Evolutionary conservation across 306 rosid genomes (phyloP).

Genomic region (Castanea sativa): DNA sequence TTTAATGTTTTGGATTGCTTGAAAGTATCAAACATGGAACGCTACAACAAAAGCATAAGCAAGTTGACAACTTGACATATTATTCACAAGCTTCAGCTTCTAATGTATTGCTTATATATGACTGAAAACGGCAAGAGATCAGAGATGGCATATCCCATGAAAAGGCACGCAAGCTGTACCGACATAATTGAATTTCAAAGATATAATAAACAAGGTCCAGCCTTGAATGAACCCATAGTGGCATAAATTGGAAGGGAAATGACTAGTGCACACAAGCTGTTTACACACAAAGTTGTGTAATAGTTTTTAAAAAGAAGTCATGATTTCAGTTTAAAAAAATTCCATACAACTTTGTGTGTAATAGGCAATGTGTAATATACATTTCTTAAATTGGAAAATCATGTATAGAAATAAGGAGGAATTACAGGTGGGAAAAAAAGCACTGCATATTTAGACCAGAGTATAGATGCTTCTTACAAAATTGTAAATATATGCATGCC

Average conservation of each 20-base stretch:
- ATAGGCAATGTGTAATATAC: too few relatives aligned
- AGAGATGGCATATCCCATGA: neutral
- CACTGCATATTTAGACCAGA: neutral
- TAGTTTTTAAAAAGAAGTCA: too few relatives aligned
- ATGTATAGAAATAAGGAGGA: neutral
- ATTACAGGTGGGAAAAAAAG: neutral
- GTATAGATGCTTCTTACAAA: slow-evolving; percentile 18
- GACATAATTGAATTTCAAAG: neutral
- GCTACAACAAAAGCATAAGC: neutral
- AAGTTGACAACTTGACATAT: neutral
- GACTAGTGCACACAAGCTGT: too few relatives aligned
- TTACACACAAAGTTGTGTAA: too few relatives aligned
- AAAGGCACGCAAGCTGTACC: neutral
- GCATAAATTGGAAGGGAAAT: neutral
- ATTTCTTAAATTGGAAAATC: neutral
- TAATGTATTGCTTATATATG: neutral
- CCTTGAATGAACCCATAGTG: neutral
- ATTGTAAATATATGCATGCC: slow-evolving; percentile 2
- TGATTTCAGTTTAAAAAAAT: too few relatives aligned
- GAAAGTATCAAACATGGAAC: neutral
- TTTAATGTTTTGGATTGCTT: neutral
- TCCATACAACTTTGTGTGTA: too few relatives aligned
- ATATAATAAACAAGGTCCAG: neutral
- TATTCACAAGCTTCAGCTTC: neutral
- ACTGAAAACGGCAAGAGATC: neutral